phyloP scores from a whole-genome alignment of 805 yeast genomes.

The Yamadazyma akitaensis region DNA sequence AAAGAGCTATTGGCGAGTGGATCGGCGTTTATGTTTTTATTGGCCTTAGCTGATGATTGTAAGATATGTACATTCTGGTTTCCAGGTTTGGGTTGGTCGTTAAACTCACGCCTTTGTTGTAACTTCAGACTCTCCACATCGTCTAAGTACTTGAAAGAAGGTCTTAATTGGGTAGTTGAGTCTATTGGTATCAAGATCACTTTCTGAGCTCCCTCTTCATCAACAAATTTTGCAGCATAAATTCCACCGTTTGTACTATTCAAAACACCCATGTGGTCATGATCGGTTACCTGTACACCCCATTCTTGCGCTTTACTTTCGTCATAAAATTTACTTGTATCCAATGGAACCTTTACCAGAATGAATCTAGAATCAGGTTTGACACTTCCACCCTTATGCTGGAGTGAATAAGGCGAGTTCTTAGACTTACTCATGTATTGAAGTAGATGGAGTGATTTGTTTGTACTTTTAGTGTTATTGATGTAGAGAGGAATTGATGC shows the following conservation, averaged over 20 bases:
- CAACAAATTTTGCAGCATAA: conserved; percentile 31
- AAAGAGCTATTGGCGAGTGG: conserved; percentile 22
- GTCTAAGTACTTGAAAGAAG: conserved; percentile 78
- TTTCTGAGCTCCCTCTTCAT: conserved; percentile 26
- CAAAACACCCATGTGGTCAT: conserved; percentile 70
- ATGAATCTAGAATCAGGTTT: conserved; percentile 63
- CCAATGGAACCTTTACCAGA: conserved; percentile 75
- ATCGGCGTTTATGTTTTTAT: conserved; percentile 8
- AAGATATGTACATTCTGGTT: conserved; percentile 38
- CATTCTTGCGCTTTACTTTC: conserved; percentile 59
- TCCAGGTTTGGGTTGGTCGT: conserved; percentile 20
- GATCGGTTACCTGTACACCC: conserved; percentile 55
- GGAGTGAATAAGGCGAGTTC: conserved; percentile 26
- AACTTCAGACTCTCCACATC: conserved; percentile 46
- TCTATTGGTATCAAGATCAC: conserved; percentile 64
- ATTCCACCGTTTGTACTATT: conserved; percentile 48
- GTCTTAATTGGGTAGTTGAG: conserved; percentile 73
- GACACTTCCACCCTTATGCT: conserved; percentile 38
- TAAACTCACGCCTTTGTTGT: conserved; percentile 29
- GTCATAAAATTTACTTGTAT: conserved; percentile 66
- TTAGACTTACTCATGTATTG: conserved; percentile 55
- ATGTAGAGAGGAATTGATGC: conserved; percentile 37
- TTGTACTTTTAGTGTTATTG: conserved; percentile 20
- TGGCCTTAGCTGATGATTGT: conserved; percentile 38
- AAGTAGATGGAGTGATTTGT: conserved; percentile 33